Base-by-base conservation (phyloP, 257 asterid species). In the Gentiana dahurica region DNA sequence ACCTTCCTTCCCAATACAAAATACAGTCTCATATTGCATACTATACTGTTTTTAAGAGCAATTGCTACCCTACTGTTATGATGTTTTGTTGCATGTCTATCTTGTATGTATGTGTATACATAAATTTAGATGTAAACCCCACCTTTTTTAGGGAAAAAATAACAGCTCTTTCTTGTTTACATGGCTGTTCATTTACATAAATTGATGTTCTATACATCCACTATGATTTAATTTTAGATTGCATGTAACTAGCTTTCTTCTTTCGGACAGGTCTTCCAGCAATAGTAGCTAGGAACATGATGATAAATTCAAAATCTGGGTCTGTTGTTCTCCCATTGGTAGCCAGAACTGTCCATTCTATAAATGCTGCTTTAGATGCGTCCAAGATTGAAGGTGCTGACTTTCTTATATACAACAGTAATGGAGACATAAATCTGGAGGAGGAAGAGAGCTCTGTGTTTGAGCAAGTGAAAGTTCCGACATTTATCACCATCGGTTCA, bases 321-420 rank as follows among this genome's bases (percentile, higher is more conserved):
- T 79, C 90, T 1, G 87, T 88, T 45, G 59, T 88, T 61, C 92
- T 92, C 66, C 99, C 95, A 35, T 63, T 92, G 82, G 89, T 92
- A 12, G 97, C 87, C 53, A 86, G 97, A 67, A 74, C 49, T 59
- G 97, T 92, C 58, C 81, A 77, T 54, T 78, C 89, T 39, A 65
- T 49, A 6, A 71, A 77, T 68, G 89, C 95, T 55, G 99, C 99
- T 34, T 64, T 82, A 51, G 84, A 83, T 59, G 99, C 95, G 46
- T 83, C 95, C 10, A 70, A 71, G 58, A 67, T 84, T 49, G 99
- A 92, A 82, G 97, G 97, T 55, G 97, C 99, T 36, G 99, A 92
- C 68, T 92, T 92, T 77, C 82, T 92, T 65, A 76, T 92, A 60
- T 78, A 66, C 61, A 72, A 72, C 15, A 34, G 70, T 1, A 34